Evolutionary conservation across 169 alveolate species (phyloP).

Genomic region (Babesia ovis): DNA sequence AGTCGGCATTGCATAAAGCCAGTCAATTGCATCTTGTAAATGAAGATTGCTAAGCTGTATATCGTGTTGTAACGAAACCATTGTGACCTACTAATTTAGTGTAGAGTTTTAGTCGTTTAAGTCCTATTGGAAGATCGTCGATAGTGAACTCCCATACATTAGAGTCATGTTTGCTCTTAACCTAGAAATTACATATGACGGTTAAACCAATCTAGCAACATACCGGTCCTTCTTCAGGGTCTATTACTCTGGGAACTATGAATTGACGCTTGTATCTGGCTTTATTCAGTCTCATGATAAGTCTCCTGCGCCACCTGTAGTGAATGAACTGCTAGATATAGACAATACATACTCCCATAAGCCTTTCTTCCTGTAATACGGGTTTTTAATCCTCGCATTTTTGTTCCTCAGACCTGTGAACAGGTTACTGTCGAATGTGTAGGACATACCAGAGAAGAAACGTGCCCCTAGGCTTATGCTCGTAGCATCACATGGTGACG

Average conservation of each 20-base stretch:
- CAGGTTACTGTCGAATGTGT: background rate
- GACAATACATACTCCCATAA: constrained; percentile 72
- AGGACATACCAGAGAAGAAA: constrained; percentile 39
- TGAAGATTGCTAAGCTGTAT: constrained; percentile 67
- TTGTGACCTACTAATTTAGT: constrained; percentile 66
- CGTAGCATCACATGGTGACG: background rate
- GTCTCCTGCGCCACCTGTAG: constrained; percentile 74
- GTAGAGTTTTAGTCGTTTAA: constrained; percentile 68
- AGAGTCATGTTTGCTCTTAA: constrained; percentile 49
- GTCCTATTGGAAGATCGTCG: constrained; percentile 76
- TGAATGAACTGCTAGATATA: background rate
- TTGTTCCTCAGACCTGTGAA: constrained; percentile 61
- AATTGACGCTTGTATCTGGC: constrained; percentile 69
- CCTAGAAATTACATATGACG: constrained; percentile 2
- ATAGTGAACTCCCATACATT: constrained; percentile 76
- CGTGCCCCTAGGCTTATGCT: background rate
- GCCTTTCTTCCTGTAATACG: constrained; percentile 80
- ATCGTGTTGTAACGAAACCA: background rate
- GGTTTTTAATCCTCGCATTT: constrained; percentile 72
- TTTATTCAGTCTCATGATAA: constrained; percentile 65
- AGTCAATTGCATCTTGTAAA: constrained; percentile 79
- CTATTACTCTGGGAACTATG: constrained; percentile 69
- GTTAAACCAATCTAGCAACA: background rate
- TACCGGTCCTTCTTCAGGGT: constrained; percentile 70
- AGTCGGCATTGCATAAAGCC: constrained; percentile 76